A percentile compares a stretch with the other conserved stretches of the same genome.
phyloP scores from a whole-genome alignment of 768 basidiomycete species.

The Pholiota conissans region DNA sequence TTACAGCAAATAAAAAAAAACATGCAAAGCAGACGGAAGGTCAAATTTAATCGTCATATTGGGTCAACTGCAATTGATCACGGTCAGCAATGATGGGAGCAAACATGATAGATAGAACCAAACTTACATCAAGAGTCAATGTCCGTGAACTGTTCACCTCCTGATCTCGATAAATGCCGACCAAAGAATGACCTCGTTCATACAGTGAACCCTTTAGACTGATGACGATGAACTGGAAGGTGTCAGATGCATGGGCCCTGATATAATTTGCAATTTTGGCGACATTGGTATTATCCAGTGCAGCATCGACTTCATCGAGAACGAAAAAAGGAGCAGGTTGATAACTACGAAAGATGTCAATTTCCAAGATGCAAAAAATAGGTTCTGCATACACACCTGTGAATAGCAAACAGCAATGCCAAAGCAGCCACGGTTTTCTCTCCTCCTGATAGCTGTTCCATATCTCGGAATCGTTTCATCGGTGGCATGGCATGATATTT shows the following conservation, averaged over 20 bases:
- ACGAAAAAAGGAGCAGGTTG: slow-evolving; percentile 98
- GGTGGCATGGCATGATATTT: slow-evolving; percentile 99
- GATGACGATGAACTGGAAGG: slow-evolving; percentile 97
- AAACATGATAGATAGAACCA: neutral
- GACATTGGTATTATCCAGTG: slow-evolving; percentile 98
- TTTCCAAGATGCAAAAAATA: neutral
- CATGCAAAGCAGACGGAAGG: neutral
- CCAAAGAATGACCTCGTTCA: slow-evolving; percentile 85
- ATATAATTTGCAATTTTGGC: slow-evolving; percentile 95
- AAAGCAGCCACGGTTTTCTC: slow-evolving; percentile 98
- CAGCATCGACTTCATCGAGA: slow-evolving; percentile 97
- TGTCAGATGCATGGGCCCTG: slow-evolving; percentile 74
- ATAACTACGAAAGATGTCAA: slow-evolving; percentile 52
- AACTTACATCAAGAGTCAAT: slow-evolving; percentile 84
- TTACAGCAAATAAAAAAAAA: slow-evolving; percentile 6
- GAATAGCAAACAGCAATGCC: slow-evolving; percentile 95
- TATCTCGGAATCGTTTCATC: slow-evolving; percentile 98
- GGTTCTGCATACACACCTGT: slow-evolving; percentile 57
- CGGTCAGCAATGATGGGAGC: neutral
- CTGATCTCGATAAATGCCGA: slow-evolving; percentile 94
- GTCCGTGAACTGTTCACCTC: slow-evolving; percentile 91
- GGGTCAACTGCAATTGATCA: slow-evolving; percentile 45
- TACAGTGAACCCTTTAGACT: slow-evolving; percentile 93
- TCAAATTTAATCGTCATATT: slow-evolving; percentile 54
- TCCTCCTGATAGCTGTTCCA: slow-evolving; percentile 98